A percentile compares a stretch with the other conserved stretches of the same genome.
Evolutionary conservation across 116 monocot species (phyloP).

Genomic region (Cymodocea nodosa): DNA sequence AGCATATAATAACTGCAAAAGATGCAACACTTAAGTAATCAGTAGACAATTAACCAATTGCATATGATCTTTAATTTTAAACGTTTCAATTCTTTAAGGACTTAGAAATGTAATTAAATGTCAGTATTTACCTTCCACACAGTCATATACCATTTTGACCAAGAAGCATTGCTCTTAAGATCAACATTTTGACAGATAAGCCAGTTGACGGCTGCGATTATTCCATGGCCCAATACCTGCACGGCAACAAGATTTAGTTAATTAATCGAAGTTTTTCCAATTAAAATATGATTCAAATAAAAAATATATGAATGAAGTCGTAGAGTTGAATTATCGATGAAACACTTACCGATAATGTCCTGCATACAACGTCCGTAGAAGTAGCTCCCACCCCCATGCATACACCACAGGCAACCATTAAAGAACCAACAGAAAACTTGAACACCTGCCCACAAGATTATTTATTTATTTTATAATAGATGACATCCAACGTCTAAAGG

Average conservation of each 20-base stretch:
- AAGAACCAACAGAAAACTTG: background rate
- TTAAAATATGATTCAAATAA: background rate
- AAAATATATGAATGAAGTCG: background rate
- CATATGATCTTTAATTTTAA: no score
- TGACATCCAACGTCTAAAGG: background rate
- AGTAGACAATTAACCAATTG: no score
- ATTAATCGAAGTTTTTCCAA: background rate
- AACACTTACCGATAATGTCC: background rate
- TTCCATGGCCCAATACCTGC: background rate
- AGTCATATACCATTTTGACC: background rate
- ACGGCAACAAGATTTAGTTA: background rate
- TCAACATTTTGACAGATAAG: background rate
- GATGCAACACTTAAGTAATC: no score
- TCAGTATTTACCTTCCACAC: conserved; percentile 7
- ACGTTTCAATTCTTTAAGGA: no score
- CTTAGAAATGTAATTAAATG: background rate
- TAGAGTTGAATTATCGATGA: no score
- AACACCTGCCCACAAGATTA: background rate
- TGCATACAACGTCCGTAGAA: background rate
- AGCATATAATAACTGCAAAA: no score
- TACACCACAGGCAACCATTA: background rate
- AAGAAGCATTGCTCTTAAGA: background rate
- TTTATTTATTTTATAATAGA: background rate
- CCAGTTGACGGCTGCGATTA: background rate
- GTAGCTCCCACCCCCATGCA: background rate